Evolutionary conservation across 1,284 basidiomycete species (phyloP), one percentile per base, ranked within the genome.

Genomic region (Microbotryum lychnidis-dioicae): DNA sequence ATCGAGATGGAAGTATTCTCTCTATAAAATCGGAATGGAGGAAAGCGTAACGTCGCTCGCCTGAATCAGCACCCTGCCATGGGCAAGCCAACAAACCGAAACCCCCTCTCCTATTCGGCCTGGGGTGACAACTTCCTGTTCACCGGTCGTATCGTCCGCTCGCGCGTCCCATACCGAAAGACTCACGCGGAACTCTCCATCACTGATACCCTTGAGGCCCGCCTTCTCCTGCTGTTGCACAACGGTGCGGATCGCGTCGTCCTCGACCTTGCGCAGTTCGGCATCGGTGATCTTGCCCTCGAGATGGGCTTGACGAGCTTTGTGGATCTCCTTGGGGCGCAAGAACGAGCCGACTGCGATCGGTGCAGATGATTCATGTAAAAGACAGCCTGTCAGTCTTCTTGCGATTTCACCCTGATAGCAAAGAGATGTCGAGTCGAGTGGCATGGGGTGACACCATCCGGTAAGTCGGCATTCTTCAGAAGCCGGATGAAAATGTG

Each of bases 191-290:
- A 81, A 75, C 73, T 86, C 84, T 44, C 84, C 84, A 70, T 86
- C 84, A 5, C 83, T 84, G 63, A 85, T 78, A 23, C 77, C 77
- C 66, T 77, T 79, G 18, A 86, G 76, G 29, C 82, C 82, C 27
- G 79, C 70, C 18, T 78, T 74, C 51, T 77, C 76, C 68, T 84
- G 82, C 56, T 83, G 73, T 57, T 78, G 69, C 46, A 86, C 76
- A 58, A 82, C 79, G 42, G 79, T 74, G 55, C 73, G 73, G 67
- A 85, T 81, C 37, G 47, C 54, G n/a, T 78, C 77, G 67, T 84
- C 81, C 73, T 84, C 82, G 31, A 78, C 66, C 56, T 74, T 74
- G 33, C 75, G 75, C 18, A 86, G 75, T 47, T 81, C 78, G 5
- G 77, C 75, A 25, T 67, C 65, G 21, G 76, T 72, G 62, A 80